phyloP scores from a whole-genome alignment of 2,329 filamentous ascomycete species.

The Colletotrichum lupini region DNA sequence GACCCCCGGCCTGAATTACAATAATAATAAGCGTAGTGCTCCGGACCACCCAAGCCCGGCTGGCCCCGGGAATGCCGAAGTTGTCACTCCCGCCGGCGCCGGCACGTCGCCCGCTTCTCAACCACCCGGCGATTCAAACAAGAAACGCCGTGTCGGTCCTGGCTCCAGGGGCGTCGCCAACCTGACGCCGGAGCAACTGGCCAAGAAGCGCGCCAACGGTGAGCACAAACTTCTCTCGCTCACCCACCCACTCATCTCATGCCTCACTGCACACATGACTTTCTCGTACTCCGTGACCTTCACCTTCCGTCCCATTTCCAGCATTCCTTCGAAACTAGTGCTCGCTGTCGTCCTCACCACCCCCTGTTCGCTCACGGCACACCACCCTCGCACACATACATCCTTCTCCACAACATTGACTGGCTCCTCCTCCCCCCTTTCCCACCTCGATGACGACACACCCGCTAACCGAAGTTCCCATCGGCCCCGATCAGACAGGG shows the following conservation, averaged over 20 bases:
- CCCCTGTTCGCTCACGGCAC: neutral
- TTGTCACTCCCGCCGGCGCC: neutral
- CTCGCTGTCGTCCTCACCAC: neutral
- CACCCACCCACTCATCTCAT: neutral
- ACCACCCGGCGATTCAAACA: conserved; percentile 40
- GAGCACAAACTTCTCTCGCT: conserved; percentile 39
- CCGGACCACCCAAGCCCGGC: conserved; percentile 29
- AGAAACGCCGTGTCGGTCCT: conserved; percentile 58
- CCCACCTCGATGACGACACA: conserved; percentile 3
- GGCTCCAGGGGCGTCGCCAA: conserved; percentile 67
- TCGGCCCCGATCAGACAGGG: conserved; percentile 69
- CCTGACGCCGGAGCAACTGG: conserved; percentile 78
- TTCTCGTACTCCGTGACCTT: conserved; percentile 41
- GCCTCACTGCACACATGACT: conserved; percentile 41
- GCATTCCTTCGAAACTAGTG: neutral
- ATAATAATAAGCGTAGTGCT: conserved; percentile 29
- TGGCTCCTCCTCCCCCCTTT: neutral
- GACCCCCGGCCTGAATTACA: conserved; percentile 14
- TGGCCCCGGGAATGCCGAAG: conserved; percentile 20
- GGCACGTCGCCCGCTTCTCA: conserved; percentile 25
- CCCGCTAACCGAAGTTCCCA: conserved; percentile 8
- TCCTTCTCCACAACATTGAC: neutral
- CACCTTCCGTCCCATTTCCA: neutral
- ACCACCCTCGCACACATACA: neutral
- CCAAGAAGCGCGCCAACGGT: conserved; percentile 73